Conservation (phyloP, 1,139 yeast genomes). For the Blastobotrys ciferrii region DNA sequence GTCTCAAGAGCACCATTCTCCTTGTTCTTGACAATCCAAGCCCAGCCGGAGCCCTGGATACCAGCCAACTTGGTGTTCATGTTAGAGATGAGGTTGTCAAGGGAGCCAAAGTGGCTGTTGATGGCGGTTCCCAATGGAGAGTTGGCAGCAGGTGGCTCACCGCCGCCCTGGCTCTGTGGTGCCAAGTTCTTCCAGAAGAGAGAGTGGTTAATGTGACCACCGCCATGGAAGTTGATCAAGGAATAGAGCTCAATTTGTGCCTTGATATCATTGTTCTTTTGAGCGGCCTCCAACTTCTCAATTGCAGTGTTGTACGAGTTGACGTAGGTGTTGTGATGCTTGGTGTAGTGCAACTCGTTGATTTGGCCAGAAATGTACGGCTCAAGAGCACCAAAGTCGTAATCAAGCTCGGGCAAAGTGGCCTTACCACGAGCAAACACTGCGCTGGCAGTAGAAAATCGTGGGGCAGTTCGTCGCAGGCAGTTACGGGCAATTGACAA, state of each 20-base stretch:
- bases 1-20: slow-evolving; percentile 80
- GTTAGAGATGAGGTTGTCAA: slow-evolving; percentile 65
- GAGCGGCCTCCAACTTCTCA: slow-evolving; percentile 75
- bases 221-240: slow-evolving; percentile 89
- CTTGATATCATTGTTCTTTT: slow-evolving; percentile 61
- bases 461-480: slow-evolving; percentile 12
- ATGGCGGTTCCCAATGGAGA: slow-evolving; percentile 64
- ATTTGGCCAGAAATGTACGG: slow-evolving; percentile 88
- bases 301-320: slow-evolving; percentile 81
- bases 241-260: slow-evolving; percentile 70
- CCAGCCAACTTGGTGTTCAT: slow-evolving; percentile 85
- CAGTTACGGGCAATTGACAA: slow-evolving; percentile 13
- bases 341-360: slow-evolving; percentile 81
- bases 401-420: slow-evolving; percentile 73
- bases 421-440: slow-evolving; percentile 20
- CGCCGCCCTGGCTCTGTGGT: slow-evolving; percentile 80
- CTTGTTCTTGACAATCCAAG: slow-evolving; percentile 85
- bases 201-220: slow-evolving; percentile 86
- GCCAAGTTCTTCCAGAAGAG: slow-evolving; percentile 91
- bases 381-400: slow-evolving; percentile 85
- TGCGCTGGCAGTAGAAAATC: slow-evolving; percentile 12
- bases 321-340: slow-evolving; percentile 95
- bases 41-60: slow-evolving; percentile 98
- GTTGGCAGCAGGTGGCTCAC: slow-evolving; percentile 65
- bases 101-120: slow-evolving; percentile 65